These are phyloP conservation scores for Termitomyces sp. DNA, from an alignment of 768 basidiomycete genomes.

Conservation along the genomic window DNA sequence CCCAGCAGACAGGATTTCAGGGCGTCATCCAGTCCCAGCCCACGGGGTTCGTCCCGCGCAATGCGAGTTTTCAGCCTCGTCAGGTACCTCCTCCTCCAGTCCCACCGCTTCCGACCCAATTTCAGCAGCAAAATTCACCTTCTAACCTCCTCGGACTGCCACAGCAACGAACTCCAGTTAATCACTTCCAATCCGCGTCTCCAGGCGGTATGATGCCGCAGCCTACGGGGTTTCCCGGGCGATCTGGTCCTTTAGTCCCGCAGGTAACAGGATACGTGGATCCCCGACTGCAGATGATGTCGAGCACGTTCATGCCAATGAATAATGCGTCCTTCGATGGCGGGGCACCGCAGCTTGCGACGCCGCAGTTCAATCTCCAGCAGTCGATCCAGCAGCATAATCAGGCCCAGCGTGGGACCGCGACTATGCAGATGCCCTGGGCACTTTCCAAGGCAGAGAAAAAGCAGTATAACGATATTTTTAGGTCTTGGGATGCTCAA, in stretches of 20 bases:
- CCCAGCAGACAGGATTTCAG: slow-evolving; percentile 51
- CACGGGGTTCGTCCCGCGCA: slow-evolving; percentile 41
- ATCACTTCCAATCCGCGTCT: slow-evolving; percentile 53
- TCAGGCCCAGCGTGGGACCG: slow-evolving; percentile 61
- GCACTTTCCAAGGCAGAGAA: slow-evolving; percentile 83
- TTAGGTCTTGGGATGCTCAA: slow-evolving; percentile 90
- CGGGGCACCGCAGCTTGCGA: slow-evolving; percentile 60
- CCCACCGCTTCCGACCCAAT: slow-evolving; percentile 58
- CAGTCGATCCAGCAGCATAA: slow-evolving; percentile 89
- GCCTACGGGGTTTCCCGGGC: slow-evolving; percentile 53
- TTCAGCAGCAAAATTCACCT: slow-evolving; percentile 44
- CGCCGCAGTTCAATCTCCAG: slow-evolving; percentile 65
- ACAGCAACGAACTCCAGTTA: slow-evolving; percentile 37
- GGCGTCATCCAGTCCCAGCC: slow-evolving; percentile 48
- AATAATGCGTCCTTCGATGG: slow-evolving; percentile 39
- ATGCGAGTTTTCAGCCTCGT: slow-evolving; percentile 31
- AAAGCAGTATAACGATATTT: slow-evolving; percentile 95
- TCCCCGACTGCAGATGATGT: slow-evolving; percentile 85
- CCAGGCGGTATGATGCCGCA: slow-evolving; percentile 49
- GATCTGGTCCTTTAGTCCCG: slow-evolving; percentile 47
- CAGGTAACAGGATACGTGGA: slow-evolving; percentile 81
- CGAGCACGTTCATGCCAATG: slow-evolving; percentile 86
- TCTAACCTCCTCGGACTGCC: slow-evolving; percentile 27
- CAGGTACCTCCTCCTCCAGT: slow-evolving; percentile 47
- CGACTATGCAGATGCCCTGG: slow-evolving; percentile 78